Base-by-base conservation (phyloP, 1,139 yeast species). In the Insectozyma bohioensis region DNA sequence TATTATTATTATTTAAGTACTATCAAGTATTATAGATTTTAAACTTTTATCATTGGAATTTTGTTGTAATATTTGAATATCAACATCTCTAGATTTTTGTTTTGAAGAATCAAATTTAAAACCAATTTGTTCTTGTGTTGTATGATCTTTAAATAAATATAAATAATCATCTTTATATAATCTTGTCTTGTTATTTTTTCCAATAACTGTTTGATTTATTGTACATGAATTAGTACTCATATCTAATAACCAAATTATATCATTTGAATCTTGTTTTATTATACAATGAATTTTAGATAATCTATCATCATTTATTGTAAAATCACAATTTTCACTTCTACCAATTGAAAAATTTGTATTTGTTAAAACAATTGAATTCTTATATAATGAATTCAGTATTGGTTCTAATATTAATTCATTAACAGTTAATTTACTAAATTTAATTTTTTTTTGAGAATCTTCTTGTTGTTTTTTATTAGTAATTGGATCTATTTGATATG, bases 251-350 rank as follows among this genome's bases (percentile, higher is more conserved):
- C 95, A 87, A n/a, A 85, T 64, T 49, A 80, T 88, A 37, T 80
- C 86, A 3, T 75, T 58, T 40, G 74, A 70, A 47, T 80, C 76
- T 34, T 69, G 52, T 18, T 19, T 23, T 14, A 92, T 62, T 24
- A 80, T 64, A 52, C 97, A 88, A 54, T 92, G 97, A 3, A 82
- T 69, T 43, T 87, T 85, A 2, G 97, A 88, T 48, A 90, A 72
- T 32, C 96, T 63, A 45, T 75, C 83, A 47, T 88, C 96, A 24
- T 72, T 65, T 11, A 87, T 73, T 29, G 61, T 64, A 14, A 71
- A 67, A 46, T 81, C 78, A 39, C 85, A 78, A 2, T 75, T 67
- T 31, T 75, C 80, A 22, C 74, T 69, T 28, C 94, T 57, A 0
- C 94, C 94, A 34, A 84, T 70, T 28, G 78, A 65, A 4, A 82